phyloP scores from a whole-genome alignment of 2,329 filamentous ascomycete species.

The Fusarium stilboides region DNA sequence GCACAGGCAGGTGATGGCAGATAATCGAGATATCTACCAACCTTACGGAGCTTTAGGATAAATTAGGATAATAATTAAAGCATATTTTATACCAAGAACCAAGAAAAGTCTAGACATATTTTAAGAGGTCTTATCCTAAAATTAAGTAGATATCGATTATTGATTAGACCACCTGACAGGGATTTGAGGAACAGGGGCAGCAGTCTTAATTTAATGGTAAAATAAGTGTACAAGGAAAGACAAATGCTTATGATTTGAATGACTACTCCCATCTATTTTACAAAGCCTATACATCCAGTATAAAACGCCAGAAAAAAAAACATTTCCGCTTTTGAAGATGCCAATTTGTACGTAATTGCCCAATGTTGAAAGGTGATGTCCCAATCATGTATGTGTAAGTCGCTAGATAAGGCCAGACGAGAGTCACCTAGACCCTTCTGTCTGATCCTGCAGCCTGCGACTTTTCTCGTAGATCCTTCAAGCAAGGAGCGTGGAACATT shows the following conservation, averaged over 20 bases:
- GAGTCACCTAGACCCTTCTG: constrained; percentile 46
- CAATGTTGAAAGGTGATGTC: background rate
- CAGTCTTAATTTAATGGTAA: no score
- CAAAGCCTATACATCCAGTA: background rate
- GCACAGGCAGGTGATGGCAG: background rate
- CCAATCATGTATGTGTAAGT: background rate
- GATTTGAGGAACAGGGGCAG: no score
- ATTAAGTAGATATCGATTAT: no score
- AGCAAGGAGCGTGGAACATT: constrained; percentile 63
- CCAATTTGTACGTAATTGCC: background rate
- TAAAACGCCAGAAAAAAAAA: background rate
- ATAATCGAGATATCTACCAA: no score
- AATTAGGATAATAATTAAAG: no score
- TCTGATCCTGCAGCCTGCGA: constrained; percentile 48
- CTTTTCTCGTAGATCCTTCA: constrained; percentile 57
- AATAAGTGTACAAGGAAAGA: no score
- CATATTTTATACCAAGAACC: no score
- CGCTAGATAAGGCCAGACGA: background rate
- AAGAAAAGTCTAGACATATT: no score
- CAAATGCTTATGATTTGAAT: background rate
- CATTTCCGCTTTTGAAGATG: background rate
- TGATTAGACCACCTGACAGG: no score
- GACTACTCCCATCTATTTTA: background rate
- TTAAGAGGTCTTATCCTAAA: no score
- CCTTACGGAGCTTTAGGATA: no score